phyloP scores from a whole-genome alignment of 148 eudicot genomes.

The Talinum fruticosum region DNA sequence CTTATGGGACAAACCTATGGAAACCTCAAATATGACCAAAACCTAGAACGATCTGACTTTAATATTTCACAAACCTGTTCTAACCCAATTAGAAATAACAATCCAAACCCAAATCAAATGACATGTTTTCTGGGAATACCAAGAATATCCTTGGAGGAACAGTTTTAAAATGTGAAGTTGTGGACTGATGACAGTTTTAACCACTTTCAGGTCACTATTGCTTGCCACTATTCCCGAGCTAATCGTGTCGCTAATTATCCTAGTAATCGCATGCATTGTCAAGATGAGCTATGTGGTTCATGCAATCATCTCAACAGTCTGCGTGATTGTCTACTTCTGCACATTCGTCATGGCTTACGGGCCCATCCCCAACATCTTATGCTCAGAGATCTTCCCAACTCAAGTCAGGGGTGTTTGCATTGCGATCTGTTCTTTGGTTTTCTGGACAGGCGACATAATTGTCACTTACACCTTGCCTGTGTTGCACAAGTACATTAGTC shows the following conservation, averaged over 20 bases:
- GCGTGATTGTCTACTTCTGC: neutral
- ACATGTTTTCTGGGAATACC: too few species aligned
- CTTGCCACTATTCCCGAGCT: neutral
- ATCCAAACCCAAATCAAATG: too few species aligned
- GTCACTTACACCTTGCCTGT: neutral
- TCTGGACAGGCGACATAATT: neutral
- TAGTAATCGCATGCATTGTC: neutral
- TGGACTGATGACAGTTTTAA: neutral
- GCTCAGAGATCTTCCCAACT: conserved; percentile 3
- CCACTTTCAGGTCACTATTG: neutral
- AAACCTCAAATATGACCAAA: too few species aligned
- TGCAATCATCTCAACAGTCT: neutral
- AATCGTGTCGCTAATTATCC: neutral
- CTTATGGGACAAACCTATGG: too few species aligned
- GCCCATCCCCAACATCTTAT: neutral
- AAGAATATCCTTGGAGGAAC: too few species aligned
- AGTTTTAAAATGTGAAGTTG: neutral
- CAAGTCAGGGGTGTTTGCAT: neutral
- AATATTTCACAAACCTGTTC: too few species aligned
- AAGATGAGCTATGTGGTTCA: neutral
- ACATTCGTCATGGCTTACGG: neutral
- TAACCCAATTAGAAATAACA: too few species aligned
- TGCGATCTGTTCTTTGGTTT: neutral
- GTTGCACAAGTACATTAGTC: conserved; percentile 31
- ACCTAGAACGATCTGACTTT: too few species aligned